phyloP scores from a whole-genome alignment of 2,329 filamentous ascomycete species.

The Venturia effusa region DNA sequence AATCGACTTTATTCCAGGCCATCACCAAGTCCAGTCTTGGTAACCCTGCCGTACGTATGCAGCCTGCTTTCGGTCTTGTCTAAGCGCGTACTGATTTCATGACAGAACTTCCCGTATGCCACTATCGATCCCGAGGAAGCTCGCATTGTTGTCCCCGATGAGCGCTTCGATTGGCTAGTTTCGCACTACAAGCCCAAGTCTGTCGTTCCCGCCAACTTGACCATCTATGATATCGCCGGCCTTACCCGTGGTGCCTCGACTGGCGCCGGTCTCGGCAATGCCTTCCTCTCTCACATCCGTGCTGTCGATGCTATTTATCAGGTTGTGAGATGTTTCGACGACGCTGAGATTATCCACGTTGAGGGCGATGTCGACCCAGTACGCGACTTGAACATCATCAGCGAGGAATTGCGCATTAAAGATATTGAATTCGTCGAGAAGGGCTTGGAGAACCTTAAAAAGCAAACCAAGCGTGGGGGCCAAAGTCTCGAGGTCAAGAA shows the following conservation, averaged over 20 bases:
- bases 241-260: conserved; percentile 92
- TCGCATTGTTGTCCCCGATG: conserved; percentile 92
- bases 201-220: conserved; percentile 90
- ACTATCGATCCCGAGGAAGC: conserved; percentile 99
- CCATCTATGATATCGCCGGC: conserved; percentile 97
- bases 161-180: conserved; percentile 89
- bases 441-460: conserved; percentile 79
- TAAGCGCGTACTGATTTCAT: not conserved
- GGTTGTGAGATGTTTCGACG: conserved; percentile 93
- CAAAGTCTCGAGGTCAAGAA: conserved; percentile 98
- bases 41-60: conserved; percentile 74
- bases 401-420: conserved; percentile 91
- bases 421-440: conserved; percentile 99
- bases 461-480: conserved; percentile 89
- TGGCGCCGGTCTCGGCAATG: conserved; percentile 92
- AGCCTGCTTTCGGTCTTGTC: conserved; percentile 14
- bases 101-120: conserved; percentile 91
- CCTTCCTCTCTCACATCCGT: conserved; percentile 97
- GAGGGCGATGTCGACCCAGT: conserved; percentile 96
- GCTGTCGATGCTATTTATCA: conserved; percentile 98
- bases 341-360: conserved; percentile 98
- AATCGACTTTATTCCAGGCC: conserved; percentile 98
- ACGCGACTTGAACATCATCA: conserved; percentile 92
- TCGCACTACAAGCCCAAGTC: conserved; percentile 98
- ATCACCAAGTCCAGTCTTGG: conserved; percentile 96